A percentile compares a stretch with the other conserved stretches of the same genome.
Evolutionary conservation across 768 basidiomycete genomes (phyloP).

Genomic region (Mycena sanguinolenta): DNA sequence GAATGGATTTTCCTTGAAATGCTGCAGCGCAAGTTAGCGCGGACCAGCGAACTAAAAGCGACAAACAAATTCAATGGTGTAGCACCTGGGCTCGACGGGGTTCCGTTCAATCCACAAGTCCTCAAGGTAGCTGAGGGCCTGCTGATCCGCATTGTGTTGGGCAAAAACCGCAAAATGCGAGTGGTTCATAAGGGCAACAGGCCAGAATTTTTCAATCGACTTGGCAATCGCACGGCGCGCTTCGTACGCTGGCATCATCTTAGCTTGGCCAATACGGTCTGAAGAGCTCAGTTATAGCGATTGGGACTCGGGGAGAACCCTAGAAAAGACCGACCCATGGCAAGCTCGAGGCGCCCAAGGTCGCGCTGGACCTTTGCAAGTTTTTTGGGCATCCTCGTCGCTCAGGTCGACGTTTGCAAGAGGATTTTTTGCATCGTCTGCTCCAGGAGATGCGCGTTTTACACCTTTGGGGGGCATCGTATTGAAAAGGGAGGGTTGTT

Average conservation of each 20-base stretch:
- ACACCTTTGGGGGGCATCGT: conserved; percentile 61
- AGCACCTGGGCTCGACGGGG: conserved; percentile 80
- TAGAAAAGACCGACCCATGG: conserved; percentile 68
- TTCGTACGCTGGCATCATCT: conserved; percentile 73
- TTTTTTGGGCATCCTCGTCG: conserved; percentile 79
- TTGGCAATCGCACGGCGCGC: conserved; percentile 77
- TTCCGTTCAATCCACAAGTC: conserved; percentile 89
- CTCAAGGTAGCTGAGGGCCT: conserved; percentile 86
- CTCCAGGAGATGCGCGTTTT: conserved; percentile 87
- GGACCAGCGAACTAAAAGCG: not conserved
- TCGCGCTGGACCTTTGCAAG: conserved; percentile 76
- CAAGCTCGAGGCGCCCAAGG: conserved; percentile 76
- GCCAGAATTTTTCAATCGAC: conserved; percentile 85
- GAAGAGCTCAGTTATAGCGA: conserved; percentile 29
- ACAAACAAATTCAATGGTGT: conserved; percentile 91
- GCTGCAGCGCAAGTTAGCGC: conserved; percentile 51
- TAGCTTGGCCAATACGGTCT: conserved; percentile 77
- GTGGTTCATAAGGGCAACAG: conserved; percentile 86
- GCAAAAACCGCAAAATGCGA: conserved; percentile 70
- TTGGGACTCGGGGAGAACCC: not conserved
- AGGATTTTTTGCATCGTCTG: conserved; percentile 79
- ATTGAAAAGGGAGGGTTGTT: conserved; percentile 30
- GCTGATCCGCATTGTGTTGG: conserved; percentile 82
- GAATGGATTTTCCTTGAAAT: conserved; percentile 90
- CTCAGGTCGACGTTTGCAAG: conserved; percentile 76